Conservation (phyloP, 2,329 filamentous ascomycete species). For the Uncinocarpus reesii region DNA sequence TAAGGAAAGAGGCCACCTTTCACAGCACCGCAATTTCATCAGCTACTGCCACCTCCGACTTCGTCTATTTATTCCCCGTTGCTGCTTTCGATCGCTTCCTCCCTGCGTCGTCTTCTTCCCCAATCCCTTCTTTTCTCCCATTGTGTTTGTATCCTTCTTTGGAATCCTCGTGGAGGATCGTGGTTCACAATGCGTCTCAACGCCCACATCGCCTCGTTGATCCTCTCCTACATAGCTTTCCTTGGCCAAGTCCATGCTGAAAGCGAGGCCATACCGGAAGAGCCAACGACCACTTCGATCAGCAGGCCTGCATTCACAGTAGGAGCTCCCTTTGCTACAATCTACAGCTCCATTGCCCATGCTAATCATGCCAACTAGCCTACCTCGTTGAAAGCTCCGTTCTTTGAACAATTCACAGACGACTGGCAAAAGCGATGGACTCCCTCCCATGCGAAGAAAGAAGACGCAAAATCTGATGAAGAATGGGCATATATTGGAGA, state of each 20-base stretch:
- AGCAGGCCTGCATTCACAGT: slow-evolving; percentile 80
- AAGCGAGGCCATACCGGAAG: slow-evolving; percentile 53
- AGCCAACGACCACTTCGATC: slow-evolving; percentile 45
- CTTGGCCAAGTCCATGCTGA: slow-evolving; percentile 56
- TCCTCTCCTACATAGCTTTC: slow-evolving; percentile 61
- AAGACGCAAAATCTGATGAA: slow-evolving; percentile 65
- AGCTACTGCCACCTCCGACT: slow-evolving; percentile 12
- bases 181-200: slow-evolving; percentile 67
- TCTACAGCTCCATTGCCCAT: not conserved
- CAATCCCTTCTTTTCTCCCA: slow-evolving; percentile 14
- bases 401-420: slow-evolving; percentile 97
- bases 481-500: slow-evolving; percentile 97
- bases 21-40: slow-evolving; percentile 18
- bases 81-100: slow-evolving; percentile 14
- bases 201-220: slow-evolving; percentile 60
- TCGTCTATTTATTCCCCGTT: slow-evolving; percentile 12
- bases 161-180: slow-evolving; percentile 20
- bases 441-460: slow-evolving; percentile 93
- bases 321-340: slow-evolving; percentile 37
- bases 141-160: slow-evolving; percentile 10
- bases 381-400: slow-evolving; percentile 76
- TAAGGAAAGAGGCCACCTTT: slow-evolving; percentile 37
- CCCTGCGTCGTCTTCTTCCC: slow-evolving; percentile 15
- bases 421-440: slow-evolving; percentile 94
- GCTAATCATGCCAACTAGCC: slow-evolving; percentile 49